Base-by-base conservation (phyloP, 208 protist genomes). In the Tetramitus jugosus region DNA sequence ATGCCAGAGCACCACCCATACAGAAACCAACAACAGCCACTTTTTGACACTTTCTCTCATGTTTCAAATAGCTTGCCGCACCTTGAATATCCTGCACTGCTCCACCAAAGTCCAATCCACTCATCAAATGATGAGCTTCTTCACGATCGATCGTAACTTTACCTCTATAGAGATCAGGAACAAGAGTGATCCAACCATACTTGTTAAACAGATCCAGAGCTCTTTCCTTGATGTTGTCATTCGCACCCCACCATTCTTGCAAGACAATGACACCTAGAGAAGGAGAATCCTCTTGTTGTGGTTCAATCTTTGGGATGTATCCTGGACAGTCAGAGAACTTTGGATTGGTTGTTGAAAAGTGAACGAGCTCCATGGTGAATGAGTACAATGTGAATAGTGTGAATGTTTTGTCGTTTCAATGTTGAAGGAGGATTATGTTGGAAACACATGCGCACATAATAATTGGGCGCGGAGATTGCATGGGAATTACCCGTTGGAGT, bases 191-290 rank as follows among this genome's bases (percentile, higher is more conserved):
- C 17, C 8, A 35, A 62, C 56, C 56, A 49, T 49, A 49, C 3
- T 43, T 43, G n/a, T n/a, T n/a, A n/a, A n/a, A n/a, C 0, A 71
- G 20, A 33, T 71, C 40, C 17, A 49, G 4, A 26, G 42, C 40
- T 10, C 53, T 74, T 43, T 53, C 4, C 37, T 53, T 53, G 37
- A 56, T 52, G 14, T 53, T 20, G 2, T 74, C 67, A 26, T 74
- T 53, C 1, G 53, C 67, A 33, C 67, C 67, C 67, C 67, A 74
- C 67, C 67, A 74, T 74, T 74, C 67, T 53, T 71, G 65, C 14
- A 71, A 14, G 17, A 71, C 17, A 49, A 71, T 31, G 3, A 71
- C 10, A 20, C 65, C 65, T 56, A n/a, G n/a, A n/a, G n/a, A n/a
- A n/a, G n/a, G n/a, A n/a, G n/a, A n/a, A n/a, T n/a, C n/a, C n/a